These are phyloP conservation scores for Euphorbia pulcherrima DNA, from an alignment of 345 rosid species.

Conservation along the genomic window DNA sequence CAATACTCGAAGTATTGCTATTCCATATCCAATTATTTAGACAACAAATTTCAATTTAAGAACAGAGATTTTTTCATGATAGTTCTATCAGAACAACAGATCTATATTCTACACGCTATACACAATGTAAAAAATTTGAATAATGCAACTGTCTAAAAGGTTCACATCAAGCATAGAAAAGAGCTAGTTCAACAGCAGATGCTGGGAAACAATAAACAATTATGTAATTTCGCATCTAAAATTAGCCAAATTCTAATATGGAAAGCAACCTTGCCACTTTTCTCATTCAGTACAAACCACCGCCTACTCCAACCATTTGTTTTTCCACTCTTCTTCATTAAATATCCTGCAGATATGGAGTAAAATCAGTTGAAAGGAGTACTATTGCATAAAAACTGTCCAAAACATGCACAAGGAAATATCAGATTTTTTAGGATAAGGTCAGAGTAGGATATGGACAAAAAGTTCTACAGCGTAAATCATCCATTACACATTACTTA, in stretches of 20 bases:
- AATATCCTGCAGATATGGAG: conserved; percentile 56
- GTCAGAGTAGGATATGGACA: background rate
- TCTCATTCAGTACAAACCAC: conserved; percentile 97
- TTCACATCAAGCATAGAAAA: background rate
- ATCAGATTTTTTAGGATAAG: background rate
- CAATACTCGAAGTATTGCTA: background rate
- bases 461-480: background rate
- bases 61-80: background rate
- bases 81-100: background rate
- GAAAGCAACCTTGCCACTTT: conserved; percentile 82
- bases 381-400: background rate
- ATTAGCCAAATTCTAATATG: background rate
- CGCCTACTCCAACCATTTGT: conserved; percentile 86
- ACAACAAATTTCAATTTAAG: background rate
- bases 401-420: background rate
- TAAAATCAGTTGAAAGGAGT: conserved; percentile 8
- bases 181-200: background rate
- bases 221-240: background rate
- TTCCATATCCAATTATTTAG: conserved; percentile 6
- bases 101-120: background rate
- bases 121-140: background rate
- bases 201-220: background rate
- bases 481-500: background rate
- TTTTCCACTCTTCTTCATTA: conserved; percentile 90
- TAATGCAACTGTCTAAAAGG: background rate